phyloP scores from a whole-genome alignment of 2,329 filamentous ascomycete species.

The Exophiala alcalophila region DNA sequence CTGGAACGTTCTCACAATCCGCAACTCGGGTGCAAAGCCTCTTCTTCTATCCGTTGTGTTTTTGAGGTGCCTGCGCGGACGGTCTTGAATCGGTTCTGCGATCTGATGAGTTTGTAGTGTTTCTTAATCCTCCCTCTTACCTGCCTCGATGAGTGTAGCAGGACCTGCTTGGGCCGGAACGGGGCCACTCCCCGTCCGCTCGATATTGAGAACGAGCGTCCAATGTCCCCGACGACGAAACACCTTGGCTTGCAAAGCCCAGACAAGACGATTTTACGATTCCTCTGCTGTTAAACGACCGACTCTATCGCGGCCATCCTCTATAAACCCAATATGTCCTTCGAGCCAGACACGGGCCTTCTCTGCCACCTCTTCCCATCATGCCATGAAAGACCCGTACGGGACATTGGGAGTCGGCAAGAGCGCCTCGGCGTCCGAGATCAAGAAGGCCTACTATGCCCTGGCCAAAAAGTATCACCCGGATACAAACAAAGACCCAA shows the following conservation, averaged over 20 bases:
- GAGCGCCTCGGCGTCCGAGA: conserved; percentile 75
- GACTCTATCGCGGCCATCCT: conserved; percentile 28
- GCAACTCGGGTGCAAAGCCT: no score
- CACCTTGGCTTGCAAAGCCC: conserved; percentile 34
- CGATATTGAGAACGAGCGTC: conserved; percentile 42
- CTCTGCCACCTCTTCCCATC: conserved; percentile 53
- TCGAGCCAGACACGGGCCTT: conserved; percentile 33
- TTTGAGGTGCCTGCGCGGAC: no score
- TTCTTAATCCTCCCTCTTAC: not conserved
- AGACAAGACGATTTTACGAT: conserved; percentile 39
- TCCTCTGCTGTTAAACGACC: conserved; percentile 30
- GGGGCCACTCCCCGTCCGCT: conserved; percentile 38
- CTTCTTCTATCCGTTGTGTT: no score
- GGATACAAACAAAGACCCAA: conserved; percentile 92
- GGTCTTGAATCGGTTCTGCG: no score
- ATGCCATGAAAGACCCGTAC: conserved; percentile 80
- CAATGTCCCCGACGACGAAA: conserved; percentile 40
- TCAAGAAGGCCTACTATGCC: conserved; percentile 98
- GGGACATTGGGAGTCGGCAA: conserved; percentile 79
- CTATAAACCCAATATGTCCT: not conserved
- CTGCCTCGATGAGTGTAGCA: conserved; percentile 39
- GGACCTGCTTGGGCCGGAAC: conserved; percentile 43
- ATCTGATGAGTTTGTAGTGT: conserved; percentile 1
- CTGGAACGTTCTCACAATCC: conserved; percentile 19
- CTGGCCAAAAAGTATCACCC: conserved; percentile 97